These are phyloP conservation scores for Moesziomyces sp. DNA, from an alignment of 1,284 basidiomycete species.

Conservation along the genomic window DNA sequence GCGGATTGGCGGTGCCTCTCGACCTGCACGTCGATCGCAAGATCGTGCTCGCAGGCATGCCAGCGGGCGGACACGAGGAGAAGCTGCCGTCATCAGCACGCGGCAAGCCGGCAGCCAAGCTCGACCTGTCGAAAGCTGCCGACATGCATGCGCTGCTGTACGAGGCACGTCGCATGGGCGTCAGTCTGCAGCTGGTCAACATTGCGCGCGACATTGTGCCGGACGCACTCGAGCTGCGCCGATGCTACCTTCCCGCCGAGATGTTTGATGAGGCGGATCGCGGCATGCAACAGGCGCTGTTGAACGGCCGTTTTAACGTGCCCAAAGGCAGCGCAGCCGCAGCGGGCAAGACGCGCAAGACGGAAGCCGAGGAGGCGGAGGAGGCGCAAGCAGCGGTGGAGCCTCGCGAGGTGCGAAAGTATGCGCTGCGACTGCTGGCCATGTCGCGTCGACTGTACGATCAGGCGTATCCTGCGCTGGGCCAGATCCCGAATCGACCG, in stretches of 20 bases:
- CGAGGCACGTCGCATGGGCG: conserved; percentile 60
- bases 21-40: conserved; percentile 33
- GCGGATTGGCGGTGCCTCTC: conserved; percentile 30
- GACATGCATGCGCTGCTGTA: conserved; percentile 38
- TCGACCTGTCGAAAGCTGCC: conserved; percentile 10
- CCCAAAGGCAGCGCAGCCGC: neutral
- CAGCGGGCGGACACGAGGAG: too few species aligned
- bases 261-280: conserved; percentile 27
- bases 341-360: too few species aligned
- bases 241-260: conserved; percentile 53
- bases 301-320: conserved; percentile 11
- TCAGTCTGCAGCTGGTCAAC: conserved; percentile 61
- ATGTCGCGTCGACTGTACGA: conserved; percentile 44
- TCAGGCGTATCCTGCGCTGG: conserved; percentile 43
- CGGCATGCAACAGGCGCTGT: conserved; percentile 24
- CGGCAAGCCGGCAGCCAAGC: neutral
- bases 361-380: neutral
- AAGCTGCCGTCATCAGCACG: neutral
- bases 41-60: conserved; percentile 8
- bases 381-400: conserved; percentile 5
- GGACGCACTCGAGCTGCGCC: conserved; percentile 45
- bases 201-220: conserved; percentile 59
- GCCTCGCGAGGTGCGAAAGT: conserved; percentile 36
- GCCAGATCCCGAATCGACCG: conserved; percentile 44
- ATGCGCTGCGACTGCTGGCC: conserved; percentile 36